Base-by-base conservation (phyloP, 495 filamentous ascomycete genomes). In the Paragyromitra xinjiangensis region DNA sequence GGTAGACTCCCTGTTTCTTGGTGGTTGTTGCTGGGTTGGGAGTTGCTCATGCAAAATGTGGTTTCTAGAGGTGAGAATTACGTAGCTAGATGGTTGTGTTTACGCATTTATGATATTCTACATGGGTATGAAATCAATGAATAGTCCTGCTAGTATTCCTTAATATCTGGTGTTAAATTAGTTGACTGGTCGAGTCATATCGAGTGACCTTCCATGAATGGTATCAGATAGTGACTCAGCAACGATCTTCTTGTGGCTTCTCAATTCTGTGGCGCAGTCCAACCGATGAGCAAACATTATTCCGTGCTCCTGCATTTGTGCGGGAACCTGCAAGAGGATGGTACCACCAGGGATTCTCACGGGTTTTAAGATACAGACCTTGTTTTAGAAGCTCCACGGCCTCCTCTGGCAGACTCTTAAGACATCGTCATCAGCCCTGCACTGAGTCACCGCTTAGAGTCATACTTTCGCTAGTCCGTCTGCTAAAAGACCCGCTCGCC, bases 371-470 rank as follows among this genome's bases (percentile, higher is more conserved):
- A 14, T 39, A 39, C 12, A 34, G 29, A 14, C 5, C 14, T 29
- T 66, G n/a, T n/a, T 39, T 48, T 22, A 12, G 64, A 29, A 40
- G 50, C 16, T 7, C 45, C 8, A 58, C 19, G 22, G 16, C 22
- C 40, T 19, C 19, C 22, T 16, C 48, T 51, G 8, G 4, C 5
- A 22, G 14, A 26, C 51, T 61, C n/a, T 22, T 14, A 19, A 40
- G 39, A 16, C 50, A 73, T 67, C 39, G 12, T 29, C 61, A 34
- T 73, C 44, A 39, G 22, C 24, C 19, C 69, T 22, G 39, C 48
- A 65, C 59, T 76, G 58, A 76, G 67, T 63, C 69, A 73, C 73
- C 59, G 2, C 24, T 26, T 64, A 1, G 73, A 76, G 67, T 76
- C 73, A 71, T 71, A 51, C 65, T 37, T 14, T 16, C 29, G 19